Evolutionary conservation across 257 asterid species (phyloP).

Genomic region (Forsythia viridissima): DNA sequence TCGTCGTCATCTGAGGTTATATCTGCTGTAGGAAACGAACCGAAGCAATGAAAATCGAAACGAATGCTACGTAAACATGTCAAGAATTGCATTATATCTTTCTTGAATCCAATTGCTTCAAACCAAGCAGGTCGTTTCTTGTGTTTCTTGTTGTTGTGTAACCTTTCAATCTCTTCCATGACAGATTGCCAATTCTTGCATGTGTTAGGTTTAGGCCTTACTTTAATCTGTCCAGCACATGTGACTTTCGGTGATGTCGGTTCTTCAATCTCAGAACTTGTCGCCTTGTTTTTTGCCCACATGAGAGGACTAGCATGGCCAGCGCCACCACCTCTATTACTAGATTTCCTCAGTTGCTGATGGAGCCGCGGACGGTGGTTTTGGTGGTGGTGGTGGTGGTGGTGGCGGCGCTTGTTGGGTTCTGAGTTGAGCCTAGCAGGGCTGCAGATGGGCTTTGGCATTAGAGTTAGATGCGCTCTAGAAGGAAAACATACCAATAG

Average conservation of each 20-base stretch:
- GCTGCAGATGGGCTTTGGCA: constrained; percentile 87
- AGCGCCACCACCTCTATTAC: constrained; percentile 19
- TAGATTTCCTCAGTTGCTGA: constrained; percentile 31
- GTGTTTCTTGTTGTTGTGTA: constrained; percentile 52
- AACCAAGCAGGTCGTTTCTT: constrained; percentile 53
- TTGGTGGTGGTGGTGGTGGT: constrained; percentile 25
- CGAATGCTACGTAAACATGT: constrained; percentile 64
- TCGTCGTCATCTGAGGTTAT: constrained; percentile 70
- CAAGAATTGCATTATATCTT: constrained; percentile 77
- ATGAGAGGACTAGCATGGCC: constrained; percentile 51
- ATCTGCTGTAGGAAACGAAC: constrained; percentile 52
- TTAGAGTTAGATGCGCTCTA: constrained; percentile 68
- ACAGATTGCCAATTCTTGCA: constrained; percentile 92
- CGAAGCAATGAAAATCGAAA: constrained; percentile 82
- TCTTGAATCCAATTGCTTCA: constrained; percentile 74
- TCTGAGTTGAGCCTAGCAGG: constrained; percentile 60
- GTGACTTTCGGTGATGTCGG: constrained; percentile 90
- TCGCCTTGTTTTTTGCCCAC: constrained; percentile 51
- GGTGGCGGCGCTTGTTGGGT: constrained; percentile 36
- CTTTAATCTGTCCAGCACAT: constrained; percentile 88
- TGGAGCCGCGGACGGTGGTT: constrained; percentile 30
- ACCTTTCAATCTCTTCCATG: constrained; percentile 88
- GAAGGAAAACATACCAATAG: constrained; percentile 84
- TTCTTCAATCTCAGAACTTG: constrained; percentile 51
- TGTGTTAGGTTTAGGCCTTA: constrained; percentile 46